Base-by-base conservation (phyloP, 2,329 filamentous ascomycete genomes). In the Arthrobotrys iridis region DNA sequence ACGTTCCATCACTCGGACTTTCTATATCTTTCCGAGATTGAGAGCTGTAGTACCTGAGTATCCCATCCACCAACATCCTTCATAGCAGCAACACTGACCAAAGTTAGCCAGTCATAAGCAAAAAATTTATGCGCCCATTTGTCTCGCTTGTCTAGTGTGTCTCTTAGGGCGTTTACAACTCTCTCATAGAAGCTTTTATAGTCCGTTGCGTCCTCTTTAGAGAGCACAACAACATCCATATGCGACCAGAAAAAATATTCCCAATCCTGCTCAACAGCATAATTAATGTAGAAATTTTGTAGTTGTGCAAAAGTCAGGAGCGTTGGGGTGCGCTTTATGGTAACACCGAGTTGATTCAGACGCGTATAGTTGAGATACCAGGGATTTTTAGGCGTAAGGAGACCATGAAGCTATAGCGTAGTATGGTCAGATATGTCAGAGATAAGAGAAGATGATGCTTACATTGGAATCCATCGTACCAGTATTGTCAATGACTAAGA, bases 401-500 rank as follows among this genome's bases (percentile, higher is more conserved):
- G 81, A 1, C 83, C 84, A 8, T 82, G 80, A 11, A 81, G 79
- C n/a, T n/a, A n/a, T n/a, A n/a, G n/a, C n/a, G n/a, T n/a, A n/a
- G n/a, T n/a, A n/a, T n/a, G n/a, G n/a, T n/a, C n/a, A n/a, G n/a
- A n/a, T n/a, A n/a, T n/a, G n/a, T n/a, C n/a, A n/a, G n/a, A n/a
- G n/a, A n/a, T n/a, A n/a, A n/a, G n/a, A n/a, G n/a, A n/a, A n/a
- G n/a, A n/a, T n/a, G n/a, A n/a, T n/a, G n/a, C n/a, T n/a, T n/a
- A n/a, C n/a, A 78, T 88, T 88, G 55, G 85, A 84, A 65, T 85
- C 81, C 79, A 87, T 85, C 11, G 85, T 84, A 4, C 87, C 87
- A 4, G 85, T 88, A 80, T 89, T 89, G 78, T 89, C 87, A 30
- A 88, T 80, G 1, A 88, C 84, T 73, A 86, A 85, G 74, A 89